Evolutionary conservation across 192 early-diverging fungal species (phyloP).

Genomic region (Coemansia sp.): DNA sequence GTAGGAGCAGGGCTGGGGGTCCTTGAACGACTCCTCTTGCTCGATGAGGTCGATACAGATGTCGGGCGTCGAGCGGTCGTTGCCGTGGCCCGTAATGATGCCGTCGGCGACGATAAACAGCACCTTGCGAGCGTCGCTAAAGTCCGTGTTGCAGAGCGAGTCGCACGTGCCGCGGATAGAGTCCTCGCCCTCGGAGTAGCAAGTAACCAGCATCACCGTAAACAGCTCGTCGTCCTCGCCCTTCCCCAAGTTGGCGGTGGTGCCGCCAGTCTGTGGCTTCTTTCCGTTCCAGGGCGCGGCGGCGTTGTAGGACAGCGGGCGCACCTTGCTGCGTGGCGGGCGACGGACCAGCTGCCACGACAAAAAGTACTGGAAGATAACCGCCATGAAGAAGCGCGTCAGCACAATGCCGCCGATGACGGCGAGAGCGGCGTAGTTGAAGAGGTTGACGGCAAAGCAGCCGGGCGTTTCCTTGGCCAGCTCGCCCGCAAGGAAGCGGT

Average conservation of each 20-base stretch:
- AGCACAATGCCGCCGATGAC: conserved; percentile 84
- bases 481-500: conserved; percentile 79
- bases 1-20: conserved; percentile 86
- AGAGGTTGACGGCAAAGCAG: conserved; percentile 75
- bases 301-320: conserved; percentile 23
- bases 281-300: conserved; percentile 46
- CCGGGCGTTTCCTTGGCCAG: conserved; percentile 78
- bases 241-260: conserved; percentile 55
- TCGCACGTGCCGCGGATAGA: conserved; percentile 92
- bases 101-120: conserved; percentile 97
- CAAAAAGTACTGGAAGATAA: conserved; percentile 78
- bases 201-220: conserved; percentile 85
- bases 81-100: conserved; percentile 95
- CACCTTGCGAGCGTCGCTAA: conserved; percentile 98
- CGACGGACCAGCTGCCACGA: conserved; percentile 70
- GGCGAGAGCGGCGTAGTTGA: conserved; percentile 61
- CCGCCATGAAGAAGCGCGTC: conserved; percentile 53
- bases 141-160: conserved; percentile 85
- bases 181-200: conserved; percentile 97
- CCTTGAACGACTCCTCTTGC: conserved; percentile 84
- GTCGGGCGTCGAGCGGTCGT: conserved; percentile 94
- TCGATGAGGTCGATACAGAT: conserved; percentile 77
- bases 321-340: conserved; percentile 51
- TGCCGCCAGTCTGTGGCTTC: conserved; percentile 47
- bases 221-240: conserved; percentile 63